A percentile compares a stretch with the other conserved stretches of the same genome.
phyloP scores from a whole-genome alignment of 2,329 filamentous ascomycete species.

The Fusarium lateritium region DNA sequence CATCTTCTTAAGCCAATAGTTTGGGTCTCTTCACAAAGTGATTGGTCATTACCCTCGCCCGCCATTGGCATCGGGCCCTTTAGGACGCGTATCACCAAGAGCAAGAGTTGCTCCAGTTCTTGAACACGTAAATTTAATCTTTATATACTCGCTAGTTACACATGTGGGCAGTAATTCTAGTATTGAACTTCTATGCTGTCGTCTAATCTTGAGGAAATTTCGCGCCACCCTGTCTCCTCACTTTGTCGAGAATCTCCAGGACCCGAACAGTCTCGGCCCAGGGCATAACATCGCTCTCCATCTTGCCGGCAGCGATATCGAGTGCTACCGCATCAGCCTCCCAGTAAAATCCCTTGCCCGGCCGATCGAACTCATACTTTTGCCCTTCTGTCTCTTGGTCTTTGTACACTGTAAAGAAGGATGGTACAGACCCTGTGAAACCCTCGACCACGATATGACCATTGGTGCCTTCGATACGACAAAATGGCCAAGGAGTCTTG shows the following conservation, averaged over 20 bases:
- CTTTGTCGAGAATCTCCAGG: conserved; percentile 64
- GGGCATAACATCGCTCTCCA: conserved; percentile 60
- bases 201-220: conserved; percentile 50
- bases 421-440: conserved; percentile 51
- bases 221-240: conserved; percentile 54
- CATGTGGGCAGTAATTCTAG: too few species aligned
- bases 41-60: too few species aligned
- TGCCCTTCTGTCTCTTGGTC: conserved; percentile 47
- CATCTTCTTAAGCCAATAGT: too few species aligned
- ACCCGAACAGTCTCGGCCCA: conserved; percentile 62
- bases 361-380: conserved; percentile 56
- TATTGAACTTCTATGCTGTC: rapidly evolving
- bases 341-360: conserved; percentile 59
- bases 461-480: conserved; percentile 58
- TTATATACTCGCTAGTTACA: too few species aligned
- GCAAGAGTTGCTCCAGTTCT: too few species aligned
- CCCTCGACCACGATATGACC: conserved; percentile 58
- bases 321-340: conserved; percentile 62
- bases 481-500: conserved; percentile 49
- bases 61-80: too few species aligned
- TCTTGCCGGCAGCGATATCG: conserved; percentile 56
- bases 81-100: too few species aligned
- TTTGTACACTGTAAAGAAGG: conserved; percentile 55
- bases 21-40: too few species aligned
- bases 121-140: too few species aligned